Percentiles rank a stretch among this genome's conserved stretches.
Evolutionary conservation across 495 filamentous ascomycete species (phyloP).

Genomic region (Hypoxylon fragiforme): DNA sequence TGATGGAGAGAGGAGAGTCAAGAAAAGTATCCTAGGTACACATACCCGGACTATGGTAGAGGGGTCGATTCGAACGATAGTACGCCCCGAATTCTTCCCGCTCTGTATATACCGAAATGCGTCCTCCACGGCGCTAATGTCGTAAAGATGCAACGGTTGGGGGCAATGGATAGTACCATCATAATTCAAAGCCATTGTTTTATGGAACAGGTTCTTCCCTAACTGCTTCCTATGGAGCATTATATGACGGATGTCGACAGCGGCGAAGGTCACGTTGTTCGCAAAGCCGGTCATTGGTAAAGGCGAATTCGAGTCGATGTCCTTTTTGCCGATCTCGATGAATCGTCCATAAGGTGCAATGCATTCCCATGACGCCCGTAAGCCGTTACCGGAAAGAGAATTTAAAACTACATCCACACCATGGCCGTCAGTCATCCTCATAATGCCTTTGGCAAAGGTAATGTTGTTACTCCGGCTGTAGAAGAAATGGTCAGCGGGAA

Average conservation of each 20-base stretch:
- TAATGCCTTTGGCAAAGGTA: constrained; percentile 45
- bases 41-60: neutral
- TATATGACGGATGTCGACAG: constrained; percentile 36
- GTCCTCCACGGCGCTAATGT: constrained; percentile 2
- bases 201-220: neutral
- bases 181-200: constrained; percentile 2
- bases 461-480: constrained; percentile 47
- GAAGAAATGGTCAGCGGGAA: constrained; percentile 53
- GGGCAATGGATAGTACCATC: neutral
- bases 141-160: constrained; percentile 21
- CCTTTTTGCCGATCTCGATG: constrained; percentile 45
- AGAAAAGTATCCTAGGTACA: neutral
- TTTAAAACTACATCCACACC: constrained; percentile 61
- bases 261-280: constrained; percentile 35
- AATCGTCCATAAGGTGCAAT: constrained; percentile 51
- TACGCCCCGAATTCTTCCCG: constrained; percentile 23
- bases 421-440: constrained; percentile 46
- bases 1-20: neutral
- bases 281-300: constrained; percentile 39
- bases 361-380: constrained; percentile 40
- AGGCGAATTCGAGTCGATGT: constrained; percentile 16
- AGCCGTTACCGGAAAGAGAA: constrained; percentile 39
- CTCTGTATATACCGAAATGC: constrained; percentile 15
- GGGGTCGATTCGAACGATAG: neutral
- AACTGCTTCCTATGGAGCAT: neutral